Evolutionary conservation across 805 yeast genomes (phyloP), one percentile per base, ranked within the genome.

Genomic region (Metschnikowia shivogae): DNA sequence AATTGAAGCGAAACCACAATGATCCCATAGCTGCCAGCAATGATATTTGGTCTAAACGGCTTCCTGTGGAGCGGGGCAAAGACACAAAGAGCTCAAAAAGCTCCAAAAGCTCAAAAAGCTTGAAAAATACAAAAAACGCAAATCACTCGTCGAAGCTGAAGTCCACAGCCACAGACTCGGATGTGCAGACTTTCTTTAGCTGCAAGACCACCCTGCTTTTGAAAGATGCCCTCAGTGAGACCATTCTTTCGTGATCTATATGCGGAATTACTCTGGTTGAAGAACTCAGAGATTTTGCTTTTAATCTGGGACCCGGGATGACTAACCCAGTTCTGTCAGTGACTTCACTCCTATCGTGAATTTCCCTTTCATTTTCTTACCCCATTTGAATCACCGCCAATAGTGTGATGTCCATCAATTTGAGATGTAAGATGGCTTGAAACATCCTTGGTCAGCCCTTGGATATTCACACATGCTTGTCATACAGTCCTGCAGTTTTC

Each of bases 41-140:
- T 40, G 70, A 68, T n/a, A 48, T 41, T 9, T 63, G 57, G 20
- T 39, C 53, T 14, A 67, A 68, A 44, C 47, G 74, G 38, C 49
- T 62, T 26, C 76, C 59, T 6, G 52, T 54, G 6, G 49, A 46
- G n/a, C 39, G 54, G 14, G 44, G 42, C 10, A 46, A 50, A 27
- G 57, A 61, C 42, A 77, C 74, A 0, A 57, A 68, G 13, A 73
- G 66, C 52, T 72, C 80, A 4, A 63, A 67, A 5, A 10, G 71
- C 73, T 11, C 72, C 7, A 73, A 74, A 44, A 70, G 70, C 31
- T 63, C 70, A 4, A 61, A 58, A 43, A 63, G 67, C 6, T 60
- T 74, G 17, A 61, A 65, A 2, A 22, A 22, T 7, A 4, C 26
- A 22, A 22, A 22, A 19, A 79, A 77, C 52, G 80, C 80, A 0